These are phyloP conservation scores for Akanthomyces muscarius DNA, from an alignment of 2,329 filamentous ascomycete genomes.

Conservation along the genomic window DNA sequence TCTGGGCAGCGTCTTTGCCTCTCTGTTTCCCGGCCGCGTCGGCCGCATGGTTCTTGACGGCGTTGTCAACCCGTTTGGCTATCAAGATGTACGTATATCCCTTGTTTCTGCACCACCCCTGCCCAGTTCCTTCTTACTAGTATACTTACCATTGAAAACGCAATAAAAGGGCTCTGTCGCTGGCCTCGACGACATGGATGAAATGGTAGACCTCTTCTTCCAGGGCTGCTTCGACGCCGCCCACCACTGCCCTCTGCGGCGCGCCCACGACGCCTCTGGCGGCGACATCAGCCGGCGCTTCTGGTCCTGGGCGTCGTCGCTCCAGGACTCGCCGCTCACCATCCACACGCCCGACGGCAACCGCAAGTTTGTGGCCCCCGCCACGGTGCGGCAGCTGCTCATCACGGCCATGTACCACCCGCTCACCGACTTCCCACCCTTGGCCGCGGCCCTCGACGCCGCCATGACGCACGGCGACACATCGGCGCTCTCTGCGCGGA, in stretches of 20 bases:
- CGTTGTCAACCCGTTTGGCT: constrained; percentile 20
- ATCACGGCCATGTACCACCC: background rate
- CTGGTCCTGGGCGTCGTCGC: background rate
- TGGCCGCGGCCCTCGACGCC: background rate
- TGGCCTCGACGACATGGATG: background rate
- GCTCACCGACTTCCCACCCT: background rate
- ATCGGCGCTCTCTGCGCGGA: background rate
- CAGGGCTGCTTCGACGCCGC: background rate
- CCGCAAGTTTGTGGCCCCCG: background rate
- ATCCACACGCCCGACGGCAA: background rate
- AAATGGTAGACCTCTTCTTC: background rate
- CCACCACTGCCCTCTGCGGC: background rate
- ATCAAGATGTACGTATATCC: background rate
- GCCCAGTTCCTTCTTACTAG: background rate
- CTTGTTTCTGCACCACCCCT: too few species aligned
- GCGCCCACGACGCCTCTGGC: background rate
- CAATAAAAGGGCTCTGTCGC: background rate
- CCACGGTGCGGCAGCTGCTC: background rate
- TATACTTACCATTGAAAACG: too few species aligned
- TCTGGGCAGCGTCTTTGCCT: constrained; percentile 31
- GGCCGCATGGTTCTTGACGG: constrained; percentile 25
- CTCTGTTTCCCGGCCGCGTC: constrained; percentile 26
- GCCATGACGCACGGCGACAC: background rate
- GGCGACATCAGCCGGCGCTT: background rate
- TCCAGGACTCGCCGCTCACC: background rate